Base-by-base conservation (phyloP, 2,329 filamentous ascomycete species). In the Phyllosticta ampelicida region DNA sequence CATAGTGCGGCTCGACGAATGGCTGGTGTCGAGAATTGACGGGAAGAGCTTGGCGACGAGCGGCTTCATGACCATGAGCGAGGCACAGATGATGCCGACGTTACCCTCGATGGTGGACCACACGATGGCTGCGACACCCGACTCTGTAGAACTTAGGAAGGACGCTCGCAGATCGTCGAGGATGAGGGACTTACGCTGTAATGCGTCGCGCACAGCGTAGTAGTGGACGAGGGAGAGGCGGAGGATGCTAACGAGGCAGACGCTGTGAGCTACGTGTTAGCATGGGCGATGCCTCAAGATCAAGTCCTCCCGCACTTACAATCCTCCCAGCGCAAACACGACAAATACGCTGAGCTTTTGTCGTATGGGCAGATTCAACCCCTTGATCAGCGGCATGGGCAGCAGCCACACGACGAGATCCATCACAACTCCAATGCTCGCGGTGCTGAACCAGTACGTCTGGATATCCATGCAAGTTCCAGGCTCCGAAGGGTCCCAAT, bases 51-150 rank as follows among this genome's bases (percentile, higher is more conserved):
- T 55, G n/a, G 13, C 53, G 8, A 59, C 8, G 48, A 59, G 23
- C 4, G 90, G 89, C 68, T 95, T 95, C 57, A 95, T 75, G 0
- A 86, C 90, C 8, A 90, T 90, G 23, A 95, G 86, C 64, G 89
- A 95, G 48, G 86, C 89, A 67, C 88, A 92, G 55, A 88, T 84
- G 63, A 95, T 89, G 16, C 88, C 89, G 1, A 92, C 78, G 62
- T 94, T 91, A 64, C 94, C 88, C 70, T 95, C 90, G 58, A 95
- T 83, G 10, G 86, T 49, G 16, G 57, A 59, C 57, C 57, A 58
- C 5, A 48, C 20, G 29, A 58, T 59, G 3, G 53, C 53, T 1
- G 57, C 21, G 20, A 55, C 28, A 9, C 57, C 57, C 5, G 53
- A 49, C 5, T 50, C 56, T 58, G 26, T 19, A 50, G 10, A 9